Evolutionary conservation across 352 stramenopile genomes (phyloP).

Genomic region (Phytopythium vexans): DNA sequence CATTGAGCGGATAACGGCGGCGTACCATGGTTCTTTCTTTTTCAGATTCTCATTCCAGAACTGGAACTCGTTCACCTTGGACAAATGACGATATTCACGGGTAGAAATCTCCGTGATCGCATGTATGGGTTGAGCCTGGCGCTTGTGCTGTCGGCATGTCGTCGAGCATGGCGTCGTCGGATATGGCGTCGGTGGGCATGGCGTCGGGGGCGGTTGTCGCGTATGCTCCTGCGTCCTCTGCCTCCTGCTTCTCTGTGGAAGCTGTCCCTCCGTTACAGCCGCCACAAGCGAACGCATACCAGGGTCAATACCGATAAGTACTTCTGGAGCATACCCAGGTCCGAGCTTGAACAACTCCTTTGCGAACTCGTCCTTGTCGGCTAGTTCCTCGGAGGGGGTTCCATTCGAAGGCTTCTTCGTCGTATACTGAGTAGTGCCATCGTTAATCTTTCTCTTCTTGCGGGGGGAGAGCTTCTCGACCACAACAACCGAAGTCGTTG

Average conservation of each 20-base stretch:
- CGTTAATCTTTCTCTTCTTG: constrained; percentile 1
- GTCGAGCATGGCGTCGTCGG: neutral
- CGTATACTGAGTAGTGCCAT: no score
- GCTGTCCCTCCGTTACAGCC: constrained; percentile 2
- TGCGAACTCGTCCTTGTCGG: constrained; percentile 1
- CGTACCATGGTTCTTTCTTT: constrained; percentile 9
- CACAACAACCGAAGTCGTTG: neutral
- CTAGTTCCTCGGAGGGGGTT: constrained; percentile 2
- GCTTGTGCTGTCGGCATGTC: no score
- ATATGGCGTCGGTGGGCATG: no score
- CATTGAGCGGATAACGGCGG: constrained; percentile 3
- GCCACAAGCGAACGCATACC: constrained; percentile 11
- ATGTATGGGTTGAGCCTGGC: neutral
- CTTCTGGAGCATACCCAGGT: constrained; percentile 5
- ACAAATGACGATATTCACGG: constrained; percentile 6
- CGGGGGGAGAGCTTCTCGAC: neutral
- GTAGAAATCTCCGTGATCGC: constrained; percentile 1
- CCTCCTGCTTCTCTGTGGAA: neutral
- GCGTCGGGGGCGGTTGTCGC: no score
- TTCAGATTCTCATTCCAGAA: constrained; percentile 8
- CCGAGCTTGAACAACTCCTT: constrained; percentile 7
- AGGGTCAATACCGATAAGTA: constrained; percentile 12
- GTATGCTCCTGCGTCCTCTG: no score
- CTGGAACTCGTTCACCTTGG: constrained; percentile 3
- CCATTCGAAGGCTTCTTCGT: neutral